These are phyloP conservation scores for Cordyceps cateniannulata DNA, from an alignment of 2,329 filamentous ascomycete genomes.

Conservation along the genomic window DNA sequence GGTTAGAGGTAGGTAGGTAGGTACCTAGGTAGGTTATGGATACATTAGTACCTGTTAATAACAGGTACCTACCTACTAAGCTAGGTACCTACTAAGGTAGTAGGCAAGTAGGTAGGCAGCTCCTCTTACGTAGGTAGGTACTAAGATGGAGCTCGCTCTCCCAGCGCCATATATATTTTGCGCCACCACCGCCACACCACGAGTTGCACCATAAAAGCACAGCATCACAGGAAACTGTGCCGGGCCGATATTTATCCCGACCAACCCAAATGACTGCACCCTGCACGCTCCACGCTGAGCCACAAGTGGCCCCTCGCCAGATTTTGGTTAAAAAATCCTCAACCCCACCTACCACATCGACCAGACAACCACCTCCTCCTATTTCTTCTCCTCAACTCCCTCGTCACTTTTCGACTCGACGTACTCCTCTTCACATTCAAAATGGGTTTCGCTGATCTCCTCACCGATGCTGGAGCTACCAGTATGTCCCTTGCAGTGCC, in stretches of 20 bases:
- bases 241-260: conserved; percentile 19
- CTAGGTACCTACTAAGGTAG: too few relatives aligned
- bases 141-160: conserved; percentile 1
- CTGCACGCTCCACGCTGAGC: conserved; percentile 11
- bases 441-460: conserved; percentile 66
- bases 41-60: too few relatives aligned
- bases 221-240: background rate
- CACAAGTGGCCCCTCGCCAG: conserved; percentile 19
- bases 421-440: conserved; percentile 29
- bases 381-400: conserved; percentile 25
- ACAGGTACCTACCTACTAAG: too few relatives aligned
- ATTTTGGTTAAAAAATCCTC: conserved; percentile 32
- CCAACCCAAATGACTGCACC: conserved; percentile 4
- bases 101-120: conserved; percentile 10
- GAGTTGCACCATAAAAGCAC: too few relatives aligned
- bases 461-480: conserved; percentile 56
- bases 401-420: conserved; percentile 18
- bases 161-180: too few relatives aligned
- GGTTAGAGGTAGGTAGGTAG: too few relatives aligned
- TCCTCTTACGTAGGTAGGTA: conserved; percentile 11
- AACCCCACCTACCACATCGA: conserved; percentile 34
- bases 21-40: too few relatives aligned
- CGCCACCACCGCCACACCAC: background rate
- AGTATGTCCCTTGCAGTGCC: conserved; percentile 26
- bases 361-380: conserved; percentile 27